Conservation (phyloP, 2,329 filamentous ascomycete genomes). For the Coniochaeta ligniaria region DNA sequence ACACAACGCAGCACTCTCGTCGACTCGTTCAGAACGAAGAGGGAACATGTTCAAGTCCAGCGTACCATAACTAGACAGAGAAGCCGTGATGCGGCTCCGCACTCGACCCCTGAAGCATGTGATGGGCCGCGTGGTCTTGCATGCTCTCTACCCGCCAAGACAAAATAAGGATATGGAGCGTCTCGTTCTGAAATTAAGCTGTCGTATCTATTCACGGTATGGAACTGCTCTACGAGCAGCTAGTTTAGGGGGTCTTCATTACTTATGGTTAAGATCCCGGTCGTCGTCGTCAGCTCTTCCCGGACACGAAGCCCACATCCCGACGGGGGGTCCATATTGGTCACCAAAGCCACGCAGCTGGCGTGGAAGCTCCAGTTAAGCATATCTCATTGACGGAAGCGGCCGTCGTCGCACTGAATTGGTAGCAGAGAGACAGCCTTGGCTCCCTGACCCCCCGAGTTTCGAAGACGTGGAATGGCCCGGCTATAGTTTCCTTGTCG, state of each 20-base stretch:
- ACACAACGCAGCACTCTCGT: background rate
- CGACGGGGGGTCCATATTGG: background rate
- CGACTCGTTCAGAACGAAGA: background rate
- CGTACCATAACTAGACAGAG: background rate
- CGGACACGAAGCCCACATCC: background rate
- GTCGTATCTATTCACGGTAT: background rate
- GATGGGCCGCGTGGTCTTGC: no score
- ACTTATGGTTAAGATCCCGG: background rate
- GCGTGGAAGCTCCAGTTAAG: background rate
- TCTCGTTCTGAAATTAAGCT: background rate
- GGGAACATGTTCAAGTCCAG: background rate
- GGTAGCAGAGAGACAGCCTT: background rate
- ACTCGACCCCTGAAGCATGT: background rate
- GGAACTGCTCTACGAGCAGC: background rate
- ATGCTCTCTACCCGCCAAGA: no score
- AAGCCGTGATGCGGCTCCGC: background rate
- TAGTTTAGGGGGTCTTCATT: background rate
- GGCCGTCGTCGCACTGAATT: background rate
- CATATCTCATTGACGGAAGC: background rate
- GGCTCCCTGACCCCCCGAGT: background rate
- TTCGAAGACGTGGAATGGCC: background rate
- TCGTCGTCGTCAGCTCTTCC: background rate
- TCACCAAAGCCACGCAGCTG: background rate
- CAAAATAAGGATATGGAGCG: no score
- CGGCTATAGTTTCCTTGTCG: background rate